Evolutionary conservation across 495 filamentous ascomycete species (phyloP).

Genomic region (Aspergillus nanangensis): DNA sequence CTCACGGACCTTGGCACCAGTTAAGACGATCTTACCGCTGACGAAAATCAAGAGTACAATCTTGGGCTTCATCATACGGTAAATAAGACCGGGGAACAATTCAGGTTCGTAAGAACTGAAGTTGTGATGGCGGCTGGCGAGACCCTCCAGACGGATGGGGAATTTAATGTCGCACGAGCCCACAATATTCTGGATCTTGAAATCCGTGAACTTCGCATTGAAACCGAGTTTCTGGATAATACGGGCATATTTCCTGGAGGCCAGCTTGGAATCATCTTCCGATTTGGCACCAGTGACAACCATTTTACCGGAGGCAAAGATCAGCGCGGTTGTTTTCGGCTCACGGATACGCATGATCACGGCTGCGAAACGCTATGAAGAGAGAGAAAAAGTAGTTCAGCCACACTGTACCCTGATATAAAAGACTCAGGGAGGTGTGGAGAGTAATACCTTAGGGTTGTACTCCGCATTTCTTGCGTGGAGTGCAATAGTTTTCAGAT

Average conservation of each 20-base stretch:
- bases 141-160: constrained; percentile 92
- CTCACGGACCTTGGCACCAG: constrained; percentile 95
- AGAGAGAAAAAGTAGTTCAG: constrained; percentile 37
- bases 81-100: constrained; percentile 98
- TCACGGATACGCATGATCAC: constrained; percentile 99
- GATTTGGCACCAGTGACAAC: constrained; percentile 98
- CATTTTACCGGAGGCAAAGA: constrained; percentile 99
- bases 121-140: constrained; percentile 95
- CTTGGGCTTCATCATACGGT: constrained; percentile 99
- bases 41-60: constrained; percentile 99
- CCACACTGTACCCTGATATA: constrained; percentile 41
- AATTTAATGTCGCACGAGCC: constrained; percentile 99
- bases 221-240: constrained; percentile 99
- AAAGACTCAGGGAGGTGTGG: constrained; percentile 37
- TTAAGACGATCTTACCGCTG: constrained; percentile 96
- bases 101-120: constrained; percentile 99
- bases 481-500: constrained; percentile 97
- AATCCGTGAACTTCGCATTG: constrained; percentile 99
- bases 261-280: constrained; percentile 95
- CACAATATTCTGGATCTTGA: constrained; percentile 99
- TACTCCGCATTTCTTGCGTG: constrained; percentile 99
- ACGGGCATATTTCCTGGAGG: constrained; percentile 94
- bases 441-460: constrained; percentile 80
- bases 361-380: constrained; percentile 91
- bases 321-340: constrained; percentile 95